phyloP scores from a whole-genome alignment of 2,329 filamentous ascomycete genomes.

The Grosmannia penicillata region DNA sequence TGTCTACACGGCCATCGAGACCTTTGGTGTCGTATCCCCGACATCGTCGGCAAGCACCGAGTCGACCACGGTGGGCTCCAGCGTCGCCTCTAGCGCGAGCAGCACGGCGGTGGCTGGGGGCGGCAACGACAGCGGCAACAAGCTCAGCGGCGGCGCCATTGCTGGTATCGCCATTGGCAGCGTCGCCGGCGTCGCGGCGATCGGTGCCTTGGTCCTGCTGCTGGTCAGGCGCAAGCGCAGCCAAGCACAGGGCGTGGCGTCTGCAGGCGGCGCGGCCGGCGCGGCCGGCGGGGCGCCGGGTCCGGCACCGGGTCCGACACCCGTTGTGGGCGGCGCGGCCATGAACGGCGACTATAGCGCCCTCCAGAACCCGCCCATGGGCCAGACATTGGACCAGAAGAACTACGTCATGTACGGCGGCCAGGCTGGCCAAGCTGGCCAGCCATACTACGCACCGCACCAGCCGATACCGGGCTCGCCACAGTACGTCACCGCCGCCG shows the following conservation, averaged over 20 bases:
- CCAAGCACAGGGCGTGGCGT: neutral
- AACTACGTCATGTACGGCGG: neutral
- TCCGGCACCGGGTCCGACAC: too few species aligned
- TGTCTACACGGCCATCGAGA: neutral
- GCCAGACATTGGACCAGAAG: too few species aligned
- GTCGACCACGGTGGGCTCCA: neutral
- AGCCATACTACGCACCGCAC: constrained; percentile 2
- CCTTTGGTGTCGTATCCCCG: neutral
- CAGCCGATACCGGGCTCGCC: neutral
- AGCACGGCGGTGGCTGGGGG: neutral
- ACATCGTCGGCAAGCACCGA: neutral
- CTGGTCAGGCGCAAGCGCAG: constrained; percentile 8
- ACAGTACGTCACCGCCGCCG: neutral
- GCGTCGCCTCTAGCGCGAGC: too few species aligned
- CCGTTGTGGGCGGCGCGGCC: too few species aligned
- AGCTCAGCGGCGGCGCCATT: constrained; percentile 15
- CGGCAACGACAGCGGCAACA: too few species aligned
- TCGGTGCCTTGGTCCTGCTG: constrained; percentile 14
- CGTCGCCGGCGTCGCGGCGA: constrained; percentile 14
- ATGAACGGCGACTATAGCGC: too few species aligned
- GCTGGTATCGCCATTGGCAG: constrained; percentile 20
- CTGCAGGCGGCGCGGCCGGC: too few species aligned
- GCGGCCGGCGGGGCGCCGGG: too few species aligned
- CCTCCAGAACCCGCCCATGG: neutral
- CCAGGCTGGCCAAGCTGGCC: too few species aligned